Evolutionary conservation across 2,329 filamentous ascomycete genomes (phyloP).

Genomic region (Aspergillus quadrilineatus): DNA sequence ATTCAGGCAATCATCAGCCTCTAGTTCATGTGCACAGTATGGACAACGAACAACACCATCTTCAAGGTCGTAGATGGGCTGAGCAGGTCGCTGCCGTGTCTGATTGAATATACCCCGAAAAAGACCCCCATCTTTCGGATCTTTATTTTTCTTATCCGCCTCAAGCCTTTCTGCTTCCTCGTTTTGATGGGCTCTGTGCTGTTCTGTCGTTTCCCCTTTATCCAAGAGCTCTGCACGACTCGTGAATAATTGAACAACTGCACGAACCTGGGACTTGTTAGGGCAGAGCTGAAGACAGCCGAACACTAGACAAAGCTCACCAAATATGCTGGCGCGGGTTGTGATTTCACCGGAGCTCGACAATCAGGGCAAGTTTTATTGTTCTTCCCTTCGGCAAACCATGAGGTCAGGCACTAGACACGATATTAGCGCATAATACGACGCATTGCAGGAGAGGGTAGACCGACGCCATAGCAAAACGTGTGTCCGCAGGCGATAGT

Average conservation of each 20-base stretch:
- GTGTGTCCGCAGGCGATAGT: slow-evolving; percentile 68
- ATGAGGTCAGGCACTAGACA: slow-evolving; percentile 57
- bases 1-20: slow-evolving; percentile 52
- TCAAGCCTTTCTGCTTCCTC: slow-evolving; percentile 62
- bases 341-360: slow-evolving; percentile 56
- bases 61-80: slow-evolving; percentile 54
- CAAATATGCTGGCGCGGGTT: slow-evolving; percentile 65
- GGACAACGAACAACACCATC: slow-evolving; percentile 65
- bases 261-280: slow-evolving; percentile 52
- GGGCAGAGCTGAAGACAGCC: slow-evolving; percentile 1
- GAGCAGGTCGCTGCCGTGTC: slow-evolving; percentile 26
- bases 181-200: slow-evolving; percentile 57
- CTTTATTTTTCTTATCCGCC: slow-evolving; percentile 56
- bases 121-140: slow-evolving; percentile 55
- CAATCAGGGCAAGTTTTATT: slow-evolving; percentile 70
- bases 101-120: slow-evolving; percentile 62
- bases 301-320: slow-evolving; percentile 39
- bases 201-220: slow-evolving; percentile 61
- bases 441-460: neutral
- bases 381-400: slow-evolving; percentile 53
- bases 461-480: slow-evolving; percentile 65
- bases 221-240: slow-evolving; percentile 61
- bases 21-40: slow-evolving; percentile 62
- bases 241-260: slow-evolving; percentile 64
- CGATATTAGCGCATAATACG: slow-evolving; percentile 4